Evolutionary conservation across 208 protist genomes (phyloP).

Genomic region (Herpetomonas samuelpessoai): DNA sequence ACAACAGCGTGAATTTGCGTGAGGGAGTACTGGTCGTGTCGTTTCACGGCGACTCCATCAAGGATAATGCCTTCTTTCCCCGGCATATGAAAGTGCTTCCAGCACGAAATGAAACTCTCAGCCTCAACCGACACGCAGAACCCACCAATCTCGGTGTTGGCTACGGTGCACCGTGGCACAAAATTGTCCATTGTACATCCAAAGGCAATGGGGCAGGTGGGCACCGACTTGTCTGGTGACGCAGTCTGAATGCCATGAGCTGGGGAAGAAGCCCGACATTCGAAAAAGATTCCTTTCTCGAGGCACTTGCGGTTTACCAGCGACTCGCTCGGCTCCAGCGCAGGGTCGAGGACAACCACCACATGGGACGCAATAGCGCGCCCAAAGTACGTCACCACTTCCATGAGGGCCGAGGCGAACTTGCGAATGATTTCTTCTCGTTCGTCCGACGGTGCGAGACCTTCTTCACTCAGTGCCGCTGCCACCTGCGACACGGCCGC

Average conservation of each 20-base stretch:
- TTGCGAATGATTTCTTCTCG: conserved; percentile 47
- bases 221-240: neutral
- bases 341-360: conserved; percentile 44
- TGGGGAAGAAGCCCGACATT: conserved; percentile 16
- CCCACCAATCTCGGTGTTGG: conserved; percentile 31
- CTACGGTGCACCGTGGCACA: conserved; percentile 31
- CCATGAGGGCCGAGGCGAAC: conserved; percentile 36
- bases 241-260: neutral
- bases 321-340: conserved; percentile 29
- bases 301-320: conserved; percentile 30
- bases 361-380: conserved; percentile 45
- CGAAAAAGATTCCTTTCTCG: conserved; percentile 34
- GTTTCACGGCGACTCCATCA: conserved; percentile 52
- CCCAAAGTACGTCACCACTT: conserved; percentile 40
- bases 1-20: conserved; percentile 32
- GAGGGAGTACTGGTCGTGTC: conserved; percentile 46
- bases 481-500: conserved; percentile 33
- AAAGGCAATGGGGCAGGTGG: conserved; percentile 46
- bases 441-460: conserved; percentile 26
- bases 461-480: conserved; percentile 18
- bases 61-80: conserved; percentile 33
- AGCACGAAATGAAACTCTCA: conserved; percentile 24
- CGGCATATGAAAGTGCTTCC: conserved; percentile 44
- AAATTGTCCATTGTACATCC: conserved; percentile 70
- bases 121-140: conserved; percentile 62